Base-by-base conservation (phyloP, 2,329 filamentous ascomycete species). In the Nothophoma quercina region DNA sequence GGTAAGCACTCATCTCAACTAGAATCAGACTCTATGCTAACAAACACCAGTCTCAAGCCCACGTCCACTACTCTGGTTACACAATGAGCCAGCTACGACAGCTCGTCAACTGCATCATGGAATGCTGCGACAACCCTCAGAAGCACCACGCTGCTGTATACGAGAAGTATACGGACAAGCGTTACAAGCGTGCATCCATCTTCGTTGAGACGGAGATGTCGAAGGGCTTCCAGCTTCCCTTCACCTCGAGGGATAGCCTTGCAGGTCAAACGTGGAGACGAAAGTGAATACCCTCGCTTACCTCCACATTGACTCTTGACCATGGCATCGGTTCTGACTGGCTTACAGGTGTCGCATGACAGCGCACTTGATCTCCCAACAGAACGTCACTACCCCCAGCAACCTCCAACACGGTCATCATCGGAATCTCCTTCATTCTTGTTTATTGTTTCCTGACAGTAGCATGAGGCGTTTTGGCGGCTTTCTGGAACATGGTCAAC, bases 41-140 rank as follows among this genome's bases (percentile, higher is more conserved):
- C 62, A 45, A 18, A 34, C 48, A 46, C 38, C 47, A 96, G 91
- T 88, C 88, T 54, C 85, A 86, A 57, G 85, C 88, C 15, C 95
- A 99, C 70, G 88, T 95, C 28, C 88, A 96, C 77, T 98, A 96
- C 77, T 96, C 93, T 28, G 91, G 91, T 46, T 98, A 99, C 78
- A 96, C 93, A 2, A 92, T 89, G 78, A 78, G 80, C 36, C 95
- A 99, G 75, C 81, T 99, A 49, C 87, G 87, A 67, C 87, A 88
- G 2, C 78, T 97, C 29, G 83, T 97, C 38, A 80, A 81, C 12
- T 87, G 90, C 73, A 87, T 99, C 60, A 79, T 96, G 41, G 91
- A 96, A 63, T 98, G 93, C 79, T 96, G 92, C 76, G 87, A 91
- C 55, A 83, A 87, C 49, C 89, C 92, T 6, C 82, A 83, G 58